Evolutionary conservation across 306 rosid species (phyloP), one percentile per base, ranked within the genome.

Genomic region (Luffa aegyptiaca): DNA sequence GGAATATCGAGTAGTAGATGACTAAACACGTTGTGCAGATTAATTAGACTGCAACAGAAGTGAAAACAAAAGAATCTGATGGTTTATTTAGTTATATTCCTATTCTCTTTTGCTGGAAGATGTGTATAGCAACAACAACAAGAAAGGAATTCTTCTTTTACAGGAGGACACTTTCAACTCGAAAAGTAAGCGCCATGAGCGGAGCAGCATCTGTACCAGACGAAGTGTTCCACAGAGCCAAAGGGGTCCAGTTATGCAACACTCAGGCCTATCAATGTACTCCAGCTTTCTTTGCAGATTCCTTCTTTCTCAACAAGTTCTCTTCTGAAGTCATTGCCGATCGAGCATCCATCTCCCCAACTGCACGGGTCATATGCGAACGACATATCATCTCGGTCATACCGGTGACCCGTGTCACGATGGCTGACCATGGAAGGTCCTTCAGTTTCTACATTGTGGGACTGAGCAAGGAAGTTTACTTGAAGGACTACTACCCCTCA

Each of bases 171-270:
- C 86, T 93, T 72, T 88, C 97, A 37, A 90, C 93, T 74, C 86
- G 97, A 57, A 95, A 93, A 86, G 96, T 95, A 14, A 88, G 86
- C 80, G 97, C 97, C 51, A 91, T 91, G 16, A 91, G 92, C 65
- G 97, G 99, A 81, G 97, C 99, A 68, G 97, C 97, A 70, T 93
- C 97, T 31, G 99, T 95, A 26, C 97, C 99, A 0, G 96, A 95
- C 18, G 97, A 91, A 36, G 93, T 95, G 64, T 95, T 95, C 92
- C 97, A 90, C 83, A 85, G 90, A 84, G 87, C 99, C 81, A 89
- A 89, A 85, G 99, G 99, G 9, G 92, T 95, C 79, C 93, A 90
- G 65, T 65, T 95, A 82, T 93, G 97, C 93, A 95, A 95, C 87
- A 93, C 97, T 36, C 97, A 95, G 79, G 99, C 99, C 58, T 51